These are phyloP conservation scores for Tuber umbilicatum DNA, from an alignment of 495 filamentous ascomycete genomes.

Conservation along the genomic window DNA sequence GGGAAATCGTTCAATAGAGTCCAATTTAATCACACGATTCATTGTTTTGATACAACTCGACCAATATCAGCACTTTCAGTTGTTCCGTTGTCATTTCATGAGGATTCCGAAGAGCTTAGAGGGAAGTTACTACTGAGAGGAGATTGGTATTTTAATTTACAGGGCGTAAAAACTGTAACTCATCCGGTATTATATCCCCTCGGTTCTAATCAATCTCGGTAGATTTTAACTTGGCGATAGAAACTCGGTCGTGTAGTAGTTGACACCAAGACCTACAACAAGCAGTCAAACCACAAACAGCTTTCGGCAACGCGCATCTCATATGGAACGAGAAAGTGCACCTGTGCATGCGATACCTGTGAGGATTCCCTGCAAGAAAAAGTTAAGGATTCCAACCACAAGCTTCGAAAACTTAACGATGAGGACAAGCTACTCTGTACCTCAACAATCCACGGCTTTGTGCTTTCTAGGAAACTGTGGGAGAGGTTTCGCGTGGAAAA, in stretches of 20 bases:
- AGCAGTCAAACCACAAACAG: neutral
- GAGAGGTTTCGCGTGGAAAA: neutral
- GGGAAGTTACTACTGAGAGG: neutral
- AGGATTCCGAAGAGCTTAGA: neutral
- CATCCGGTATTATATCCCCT: neutral
- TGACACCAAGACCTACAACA: neutral
- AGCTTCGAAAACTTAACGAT: neutral
- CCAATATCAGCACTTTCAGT: neutral
- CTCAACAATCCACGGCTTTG: neutral
- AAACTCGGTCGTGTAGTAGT: neutral
- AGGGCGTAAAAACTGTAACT: neutral
- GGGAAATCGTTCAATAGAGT: constrained; percentile 1
- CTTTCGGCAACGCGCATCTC: neutral
- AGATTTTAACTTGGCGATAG: neutral
- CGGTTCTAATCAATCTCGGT: neutral
- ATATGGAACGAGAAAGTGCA: neutral
- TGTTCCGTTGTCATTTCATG: neutral
- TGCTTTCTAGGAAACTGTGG: neutral
- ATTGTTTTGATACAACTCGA: neutral
- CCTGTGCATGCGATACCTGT: neutral
- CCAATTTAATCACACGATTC: neutral
- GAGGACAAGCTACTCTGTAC: neutral
- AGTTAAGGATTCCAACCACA: neutral
- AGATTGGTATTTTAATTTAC: neutral
- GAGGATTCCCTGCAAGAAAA: neutral